Evolutionary conservation across 2,329 filamentous ascomycete genomes (phyloP), one percentile per base, ranked within the genome.

Genomic region (Arthrocladium fulminans): DNA sequence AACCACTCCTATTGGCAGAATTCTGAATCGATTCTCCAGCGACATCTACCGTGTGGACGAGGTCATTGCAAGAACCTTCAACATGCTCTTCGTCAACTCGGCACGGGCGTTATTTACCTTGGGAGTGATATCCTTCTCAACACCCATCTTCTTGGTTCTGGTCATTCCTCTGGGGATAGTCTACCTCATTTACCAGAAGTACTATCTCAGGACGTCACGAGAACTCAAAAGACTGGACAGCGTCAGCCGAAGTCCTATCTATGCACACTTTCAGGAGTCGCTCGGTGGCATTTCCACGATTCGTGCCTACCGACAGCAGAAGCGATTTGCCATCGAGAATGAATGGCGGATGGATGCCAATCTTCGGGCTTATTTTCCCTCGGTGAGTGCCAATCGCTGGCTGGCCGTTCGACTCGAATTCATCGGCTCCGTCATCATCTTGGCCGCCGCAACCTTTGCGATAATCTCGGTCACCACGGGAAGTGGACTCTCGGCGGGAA

Each of bases 311-410:
- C 79, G 84, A 53, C 90, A 98, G 65, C 82, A 94, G 66, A 74
- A 81, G 55, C 79, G 92, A 49, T 98, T 98, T 67, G 79, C 86
- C 53, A 73, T 86, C 50, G 94, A 98, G 67, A 98, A 97, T 59
- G 89, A 98, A 73, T 96, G 89, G 88, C 84, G 92, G 37, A 86
- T 97, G 54, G 92, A 98, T 69, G 84, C 87, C 38, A 98, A 98
- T 65, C 73, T 97, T 51, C 81, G 88, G 55, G 92, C 92, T 15
- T 98, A 90, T 70, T 97, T 89, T 72, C 90, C 92, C 2, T 95
- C 89, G 15, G 89, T 97, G 66, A 96, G 86, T 66, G 87, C 90
- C 45, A 88, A 88, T 66, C 76, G 94, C 64, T 98, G 92, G 92
- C 76, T 98, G 53, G 92, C 92, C 42, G 84, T 98, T 54, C 84